These are phyloP conservation scores for Skeletonema potamos DNA, from an alignment of 108 stramenopile species.

Conservation along the genomic window DNA sequence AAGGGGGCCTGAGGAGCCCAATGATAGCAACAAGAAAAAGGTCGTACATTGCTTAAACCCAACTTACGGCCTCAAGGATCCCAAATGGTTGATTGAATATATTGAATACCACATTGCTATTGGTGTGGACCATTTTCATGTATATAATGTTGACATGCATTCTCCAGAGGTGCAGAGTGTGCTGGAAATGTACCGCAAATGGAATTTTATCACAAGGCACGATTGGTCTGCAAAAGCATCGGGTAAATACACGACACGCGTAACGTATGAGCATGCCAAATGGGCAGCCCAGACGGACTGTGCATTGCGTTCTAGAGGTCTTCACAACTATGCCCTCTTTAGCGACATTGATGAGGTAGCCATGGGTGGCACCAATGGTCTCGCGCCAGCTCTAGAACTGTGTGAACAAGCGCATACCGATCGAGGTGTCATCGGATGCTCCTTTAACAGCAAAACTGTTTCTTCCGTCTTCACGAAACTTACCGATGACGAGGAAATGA, in stretches of 20 bases:
- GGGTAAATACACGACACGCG: conserved; percentile 33
- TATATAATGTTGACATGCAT: conserved; percentile 48
- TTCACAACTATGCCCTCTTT: conserved; percentile 40
- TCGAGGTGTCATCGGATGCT: conserved; percentile 28
- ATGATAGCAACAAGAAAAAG: neutral
- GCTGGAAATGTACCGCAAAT: conserved; percentile 23
- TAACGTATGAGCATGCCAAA: conserved; percentile 49
- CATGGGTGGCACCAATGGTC: conserved; percentile 7
- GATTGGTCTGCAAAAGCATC: conserved; percentile 48
- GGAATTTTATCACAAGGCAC: conserved; percentile 42
- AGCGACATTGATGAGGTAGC: conserved; percentile 48
- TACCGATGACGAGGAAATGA: conserved; percentile 24
- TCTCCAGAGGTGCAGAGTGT: conserved; percentile 33
- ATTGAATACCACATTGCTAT: conserved; percentile 42
- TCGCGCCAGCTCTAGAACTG: conserved; percentile 24
- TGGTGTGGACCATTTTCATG: conserved; percentile 39
- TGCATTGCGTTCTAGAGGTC: conserved; percentile 30
- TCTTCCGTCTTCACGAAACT: conserved; percentile 44
- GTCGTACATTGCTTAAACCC: conserved; percentile 46
- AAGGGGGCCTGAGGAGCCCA: neutral
- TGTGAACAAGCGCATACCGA: conserved; percentile 28
- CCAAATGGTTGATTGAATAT: conserved; percentile 47
- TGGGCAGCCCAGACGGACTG: conserved; percentile 51
- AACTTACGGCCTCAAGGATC: conserved; percentile 43
- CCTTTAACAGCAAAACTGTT: conserved; percentile 47